Conservation (phyloP, 441 rosid genomes). For the Erysimum cheiri region DNA sequence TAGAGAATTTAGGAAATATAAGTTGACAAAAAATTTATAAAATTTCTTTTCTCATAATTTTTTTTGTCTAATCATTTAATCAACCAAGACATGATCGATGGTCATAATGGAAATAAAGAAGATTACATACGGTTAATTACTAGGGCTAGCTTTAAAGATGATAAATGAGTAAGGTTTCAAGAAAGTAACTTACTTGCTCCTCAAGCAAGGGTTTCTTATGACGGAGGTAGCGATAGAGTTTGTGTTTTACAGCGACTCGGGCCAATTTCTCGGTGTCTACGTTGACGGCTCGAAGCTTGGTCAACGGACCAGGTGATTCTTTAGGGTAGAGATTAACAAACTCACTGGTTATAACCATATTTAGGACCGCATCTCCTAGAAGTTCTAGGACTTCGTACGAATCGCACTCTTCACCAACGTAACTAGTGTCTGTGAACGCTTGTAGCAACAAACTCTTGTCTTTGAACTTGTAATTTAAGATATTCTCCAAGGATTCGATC, state of each 20-base stretch:
- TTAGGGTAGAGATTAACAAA: slow-evolving; percentile 48
- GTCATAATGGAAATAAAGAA: not conserved
- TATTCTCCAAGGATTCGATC: slow-evolving; percentile 54
- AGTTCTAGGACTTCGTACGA: slow-evolving; percentile 62
- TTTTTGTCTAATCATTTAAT: not conserved
- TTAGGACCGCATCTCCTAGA: slow-evolving; percentile 62
- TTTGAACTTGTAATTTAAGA: slow-evolving; percentile 52
- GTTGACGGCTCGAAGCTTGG: slow-evolving; percentile 72
- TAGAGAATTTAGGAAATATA: not conserved
- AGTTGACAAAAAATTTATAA: not conserved
- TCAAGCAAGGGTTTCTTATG: slow-evolving; percentile 60
- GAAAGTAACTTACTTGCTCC: slow-evolving; percentile 55
- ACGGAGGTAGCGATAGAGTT: slow-evolving; percentile 55
- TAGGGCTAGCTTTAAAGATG: not conserved
- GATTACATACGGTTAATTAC: not conserved
- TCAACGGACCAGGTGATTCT: slow-evolving; percentile 51
- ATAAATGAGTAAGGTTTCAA: not conserved
- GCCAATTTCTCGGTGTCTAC: slow-evolving; percentile 74
- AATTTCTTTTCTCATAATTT: not conserved
- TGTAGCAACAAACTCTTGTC: slow-evolving; percentile 51
- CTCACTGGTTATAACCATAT: slow-evolving; percentile 44
- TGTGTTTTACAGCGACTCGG: slow-evolving; percentile 58
- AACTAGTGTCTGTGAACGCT: slow-evolving; percentile 60
- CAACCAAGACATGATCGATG: not conserved
- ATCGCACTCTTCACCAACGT: slow-evolving; percentile 18